A percentile compares a stretch with the other conserved stretches of the same genome.
Evolutionary conservation across 2,329 filamentous ascomycete genomes (phyloP).

Genomic region (Paramyrothecium sp.): DNA sequence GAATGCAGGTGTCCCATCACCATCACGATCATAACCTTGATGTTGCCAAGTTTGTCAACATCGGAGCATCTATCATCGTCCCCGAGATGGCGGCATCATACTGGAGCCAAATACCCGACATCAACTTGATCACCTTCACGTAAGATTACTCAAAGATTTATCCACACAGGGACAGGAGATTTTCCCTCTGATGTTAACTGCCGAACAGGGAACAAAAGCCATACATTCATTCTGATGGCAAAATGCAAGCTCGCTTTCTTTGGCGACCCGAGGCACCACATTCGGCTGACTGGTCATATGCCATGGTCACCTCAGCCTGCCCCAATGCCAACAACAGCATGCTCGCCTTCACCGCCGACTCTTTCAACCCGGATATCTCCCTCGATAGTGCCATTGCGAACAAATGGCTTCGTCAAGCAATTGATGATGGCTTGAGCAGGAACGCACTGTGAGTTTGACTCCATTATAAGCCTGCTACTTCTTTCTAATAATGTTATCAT

Average conservation of each 20-base stretch:
- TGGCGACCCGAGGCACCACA: conserved; percentile 3
- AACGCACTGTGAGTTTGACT: conserved; percentile 5
- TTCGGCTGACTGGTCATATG: conserved; percentile 2
- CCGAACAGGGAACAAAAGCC: conserved; percentile 1
- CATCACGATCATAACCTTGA: conserved; percentile 5
- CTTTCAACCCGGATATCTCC: background rate
- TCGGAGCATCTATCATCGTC: conserved; percentile 4
- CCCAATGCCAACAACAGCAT: background rate
- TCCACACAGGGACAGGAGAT: background rate
- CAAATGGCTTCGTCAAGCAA: background rate
- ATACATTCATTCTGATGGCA: conserved; percentile 5
- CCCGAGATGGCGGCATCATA: conserved; percentile 1
- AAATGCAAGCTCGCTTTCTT: conserved; percentile 4
- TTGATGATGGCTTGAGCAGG: conserved; percentile 3
- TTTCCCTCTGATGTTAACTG: background rate
- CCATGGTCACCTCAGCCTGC: conserved; percentile 2
- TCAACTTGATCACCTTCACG: conserved; percentile 2
- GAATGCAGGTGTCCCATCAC: conserved; percentile 2
- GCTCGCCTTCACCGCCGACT: conserved; percentile 1
- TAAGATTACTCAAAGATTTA: background rate
- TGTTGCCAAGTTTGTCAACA: conserved; percentile 1
- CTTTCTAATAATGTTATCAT: background rate
- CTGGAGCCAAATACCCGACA: conserved; percentile 3
- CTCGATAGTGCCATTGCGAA: background rate
- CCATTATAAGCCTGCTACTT: background rate